phyloP scores from a whole-genome alignment of 2,329 filamentous ascomycete species.

The Pseudogymnoascus verrucosus region DNA sequence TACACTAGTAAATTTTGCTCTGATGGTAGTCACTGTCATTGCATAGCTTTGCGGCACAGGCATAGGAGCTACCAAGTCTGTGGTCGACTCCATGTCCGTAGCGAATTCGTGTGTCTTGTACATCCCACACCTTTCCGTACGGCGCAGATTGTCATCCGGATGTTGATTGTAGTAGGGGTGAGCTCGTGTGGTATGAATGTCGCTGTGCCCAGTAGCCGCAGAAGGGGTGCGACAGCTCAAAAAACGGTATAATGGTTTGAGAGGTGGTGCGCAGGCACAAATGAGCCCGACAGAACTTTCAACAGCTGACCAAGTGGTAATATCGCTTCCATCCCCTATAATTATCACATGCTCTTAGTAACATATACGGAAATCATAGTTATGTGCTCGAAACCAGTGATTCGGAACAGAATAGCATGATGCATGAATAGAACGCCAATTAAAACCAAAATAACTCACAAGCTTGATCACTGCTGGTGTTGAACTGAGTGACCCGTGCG shows the following conservation, averaged over 20 bases:
- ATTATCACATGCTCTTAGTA: not conserved
- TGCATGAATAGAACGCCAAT: not conserved
- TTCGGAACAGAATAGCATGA: not conserved
- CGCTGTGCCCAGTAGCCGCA: not conserved
- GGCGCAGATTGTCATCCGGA: not conserved
- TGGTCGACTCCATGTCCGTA: not conserved
- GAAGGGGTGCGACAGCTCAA: not conserved
- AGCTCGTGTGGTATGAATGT: not conserved
- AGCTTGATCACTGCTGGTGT: conserved; percentile 9
- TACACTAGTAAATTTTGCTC: not conserved
- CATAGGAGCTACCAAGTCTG: not conserved
- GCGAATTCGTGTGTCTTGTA: not conserved
- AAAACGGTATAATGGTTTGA: conserved; percentile 16
- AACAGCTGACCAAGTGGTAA: conserved; percentile 15
- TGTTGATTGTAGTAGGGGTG: not conserved
- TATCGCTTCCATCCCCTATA: conserved; percentile 13
- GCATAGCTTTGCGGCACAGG: not conserved
- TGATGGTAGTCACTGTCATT: not conserved
- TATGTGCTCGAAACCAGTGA: not conserved
- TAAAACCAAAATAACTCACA: conserved; percentile 12
- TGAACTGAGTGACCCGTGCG: conserved; percentile 1
- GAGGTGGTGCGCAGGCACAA: conserved; percentile 16
- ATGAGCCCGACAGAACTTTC: conserved; percentile 15
- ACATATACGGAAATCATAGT: not conserved
- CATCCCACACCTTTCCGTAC: not conserved